Base-by-base conservation (phyloP, 192 early-diverging fungal genomes). In the Podila minutissima region DNA sequence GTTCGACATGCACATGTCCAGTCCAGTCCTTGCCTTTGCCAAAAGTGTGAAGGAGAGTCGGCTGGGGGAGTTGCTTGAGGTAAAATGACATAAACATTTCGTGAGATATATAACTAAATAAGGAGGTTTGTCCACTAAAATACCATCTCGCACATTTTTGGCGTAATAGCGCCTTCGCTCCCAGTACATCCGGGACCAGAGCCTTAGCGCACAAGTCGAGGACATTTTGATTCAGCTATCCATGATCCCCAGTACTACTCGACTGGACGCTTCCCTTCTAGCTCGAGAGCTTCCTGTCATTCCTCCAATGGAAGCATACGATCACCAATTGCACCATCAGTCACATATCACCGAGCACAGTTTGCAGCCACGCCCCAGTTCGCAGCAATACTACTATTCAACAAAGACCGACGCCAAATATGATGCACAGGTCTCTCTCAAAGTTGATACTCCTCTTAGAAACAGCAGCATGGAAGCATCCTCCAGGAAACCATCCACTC, bases 131-230 rank as follows among this genome's bases (percentile, higher is more conserved):
- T 41, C 10, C 2, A 11, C 38, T 41, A 41, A 41, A 10, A 12
- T 41, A 12, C 38, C 38, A 10, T 41, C 19, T 24, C 5, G 19
- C 9, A 0, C n/a, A 1, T 1, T 12, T 41, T 10, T 12, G 38
- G 38, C 12, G 12, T 46, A 46, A 17, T 55, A 81, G 77, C 71
- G 57, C 24, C 31, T 73, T 29, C 66, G 70, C 31, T 66, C 71
- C 10, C 31, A 7, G 1, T 59, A 48, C 17, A 63, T 73, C 17
- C 70, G 63, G 24, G 64, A 59, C 20, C 77, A 73, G 5, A 71
- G 73, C 13, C 66, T 81, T 19, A 60, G 70, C 24, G 77, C 77
- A 24, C 77, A 81, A 48, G 63, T 73, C 28, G 77, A 81, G n/a
- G 77, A 81, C 32, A 69, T 81, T 26, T 24, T 59, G 26, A 73